phyloP scores from a whole-genome alignment of 1,284 basidiomycete genomes.

The Peniophora sp. region DNA sequence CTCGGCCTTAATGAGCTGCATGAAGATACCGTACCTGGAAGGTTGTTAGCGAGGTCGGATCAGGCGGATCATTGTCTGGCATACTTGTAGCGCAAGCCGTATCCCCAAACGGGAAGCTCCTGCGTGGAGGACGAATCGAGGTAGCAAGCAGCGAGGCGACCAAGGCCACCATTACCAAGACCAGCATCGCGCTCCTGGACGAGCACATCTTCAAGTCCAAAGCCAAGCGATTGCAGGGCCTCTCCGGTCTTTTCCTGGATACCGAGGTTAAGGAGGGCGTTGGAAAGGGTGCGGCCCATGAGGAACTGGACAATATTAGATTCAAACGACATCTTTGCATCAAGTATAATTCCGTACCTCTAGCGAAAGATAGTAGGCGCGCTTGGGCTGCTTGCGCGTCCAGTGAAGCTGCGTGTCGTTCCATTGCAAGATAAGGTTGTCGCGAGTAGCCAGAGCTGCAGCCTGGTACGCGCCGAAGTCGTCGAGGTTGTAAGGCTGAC shows the following conservation, averaged over 20 bases:
- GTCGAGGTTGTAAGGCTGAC: constrained; percentile 84
- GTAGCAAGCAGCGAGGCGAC: constrained; percentile 90
- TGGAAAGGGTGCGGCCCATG: constrained; percentile 83
- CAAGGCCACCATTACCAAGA: constrained; percentile 84
- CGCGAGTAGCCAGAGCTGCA: constrained; percentile 73
- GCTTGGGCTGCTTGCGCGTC: constrained; percentile 67
- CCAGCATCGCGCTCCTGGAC: constrained; percentile 86
- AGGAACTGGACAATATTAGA: constrained; percentile 47
- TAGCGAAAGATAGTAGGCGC: constrained; percentile 85
- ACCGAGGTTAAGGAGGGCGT: constrained; percentile 73
- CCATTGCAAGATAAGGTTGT: constrained; percentile 84
- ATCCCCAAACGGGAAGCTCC: constrained; percentile 83
- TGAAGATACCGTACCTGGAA: constrained; percentile 78
- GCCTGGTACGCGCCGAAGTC: constrained; percentile 77
- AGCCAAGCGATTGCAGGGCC: constrained; percentile 71
- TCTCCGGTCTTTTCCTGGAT: constrained; percentile 69
- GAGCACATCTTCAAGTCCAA: constrained; percentile 80
- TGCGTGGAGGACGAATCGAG: constrained; percentile 80
- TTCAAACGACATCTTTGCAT: too few relatives aligned
- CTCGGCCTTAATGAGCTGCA: constrained; percentile 62
- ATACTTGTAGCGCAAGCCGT: constrained; percentile 73
- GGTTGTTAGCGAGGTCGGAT: too few relatives aligned
- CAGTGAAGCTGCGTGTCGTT: constrained; percentile 68
- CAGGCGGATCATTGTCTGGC: too few relatives aligned
- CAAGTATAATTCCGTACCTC: constrained; percentile 18